Percentiles rank a stretch among this genome's conserved stretches.
These are phyloP conservation scores for Tripterygium wilfordii DNA, from an alignment of 177 flowering plant genomes.

Conservation along the genomic window DNA sequence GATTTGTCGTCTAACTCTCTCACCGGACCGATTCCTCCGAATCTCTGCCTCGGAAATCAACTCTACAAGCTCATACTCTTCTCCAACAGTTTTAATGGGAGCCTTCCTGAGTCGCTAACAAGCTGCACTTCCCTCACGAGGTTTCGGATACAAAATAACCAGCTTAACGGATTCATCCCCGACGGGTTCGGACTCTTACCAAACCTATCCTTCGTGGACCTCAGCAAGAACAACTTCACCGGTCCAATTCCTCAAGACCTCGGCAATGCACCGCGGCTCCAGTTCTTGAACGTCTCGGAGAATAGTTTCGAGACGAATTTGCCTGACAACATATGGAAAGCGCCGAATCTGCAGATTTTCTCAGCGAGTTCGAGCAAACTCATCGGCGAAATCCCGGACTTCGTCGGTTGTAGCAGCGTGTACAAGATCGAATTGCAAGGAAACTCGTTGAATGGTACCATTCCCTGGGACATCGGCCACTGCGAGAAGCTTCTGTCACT, in stretches of 20 bases:
- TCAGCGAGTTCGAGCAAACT: slow-evolving; percentile 48
- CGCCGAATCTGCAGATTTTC: slow-evolving; percentile 62
- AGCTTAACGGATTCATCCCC: slow-evolving; percentile 71
- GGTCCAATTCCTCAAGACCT: slow-evolving; percentile 71
- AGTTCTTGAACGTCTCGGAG: slow-evolving; percentile 57
- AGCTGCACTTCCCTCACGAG: slow-evolving; percentile 61
- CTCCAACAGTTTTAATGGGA: slow-evolving; percentile 45
- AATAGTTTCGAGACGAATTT: slow-evolving; percentile 38
- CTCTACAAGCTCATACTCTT: slow-evolving; percentile 66
- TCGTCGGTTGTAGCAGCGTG: slow-evolving; percentile 57
- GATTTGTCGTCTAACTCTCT: slow-evolving; percentile 77
- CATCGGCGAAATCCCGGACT: slow-evolving; percentile 62
- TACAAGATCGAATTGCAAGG: slow-evolving; percentile 73
- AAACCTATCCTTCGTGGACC: slow-evolving; percentile 61
- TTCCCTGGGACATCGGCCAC: slow-evolving; percentile 76
- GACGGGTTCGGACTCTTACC: slow-evolving; percentile 52
- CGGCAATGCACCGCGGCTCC: slow-evolving; percentile 35
- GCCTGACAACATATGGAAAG: slow-evolving; percentile 65
- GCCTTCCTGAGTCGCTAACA: slow-evolving; percentile 43
- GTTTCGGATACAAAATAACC: slow-evolving; percentile 57
- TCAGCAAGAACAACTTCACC: slow-evolving; percentile 59
- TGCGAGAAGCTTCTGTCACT: slow-evolving; percentile 72
- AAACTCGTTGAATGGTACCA: slow-evolving; percentile 55
- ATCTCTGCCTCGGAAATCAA: slow-evolving; percentile 58
- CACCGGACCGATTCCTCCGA: slow-evolving; percentile 68